phyloP scores from a whole-genome alignment of 768 basidiomycete genomes.

The Filobasidium floriforme region DNA sequence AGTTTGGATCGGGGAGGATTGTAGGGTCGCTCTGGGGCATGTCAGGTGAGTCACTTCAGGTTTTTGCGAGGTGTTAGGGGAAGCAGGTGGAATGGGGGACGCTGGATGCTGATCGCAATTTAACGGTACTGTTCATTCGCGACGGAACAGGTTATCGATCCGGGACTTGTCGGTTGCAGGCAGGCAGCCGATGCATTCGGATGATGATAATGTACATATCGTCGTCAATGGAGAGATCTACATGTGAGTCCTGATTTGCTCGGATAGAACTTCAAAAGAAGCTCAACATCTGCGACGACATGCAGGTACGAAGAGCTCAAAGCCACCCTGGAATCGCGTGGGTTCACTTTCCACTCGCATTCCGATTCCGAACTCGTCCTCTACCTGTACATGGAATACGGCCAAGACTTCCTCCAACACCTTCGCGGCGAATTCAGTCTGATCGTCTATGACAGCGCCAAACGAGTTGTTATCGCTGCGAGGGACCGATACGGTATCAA shows the following conservation, averaged over 20 bases:
- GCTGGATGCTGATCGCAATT: no score
- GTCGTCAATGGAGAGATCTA: constrained; percentile 41
- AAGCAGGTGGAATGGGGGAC: constrained; percentile 17
- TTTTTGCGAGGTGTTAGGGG: no score
- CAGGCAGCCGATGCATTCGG: constrained; percentile 32
- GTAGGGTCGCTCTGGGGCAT: constrained; percentile 25
- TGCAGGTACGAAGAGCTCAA: constrained; percentile 32
- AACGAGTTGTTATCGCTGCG: constrained; percentile 28
- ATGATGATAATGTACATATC: constrained; percentile 26
- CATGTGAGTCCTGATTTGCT: neutral
- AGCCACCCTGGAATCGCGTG: constrained; percentile 15
- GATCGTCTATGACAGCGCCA: constrained; percentile 28
- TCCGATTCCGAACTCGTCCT: constrained; percentile 38
- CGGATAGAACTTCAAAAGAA: neutral
- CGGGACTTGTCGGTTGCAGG: constrained; percentile 33
- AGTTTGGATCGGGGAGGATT: constrained; percentile 23
- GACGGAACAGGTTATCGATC: constrained; percentile 29
- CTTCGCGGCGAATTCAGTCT: constrained; percentile 38
- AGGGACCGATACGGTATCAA: constrained; percentile 41
- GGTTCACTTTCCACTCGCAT: constrained; percentile 27
- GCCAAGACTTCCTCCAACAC: constrained; percentile 28
- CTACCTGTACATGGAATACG: constrained; percentile 32
- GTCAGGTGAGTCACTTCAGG: constrained; percentile 15
- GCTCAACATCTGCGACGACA: no score
- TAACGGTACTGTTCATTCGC: no score